phyloP scores from a whole-genome alignment of 169 alveolate species.

The Perkinsus marinus region DNA sequence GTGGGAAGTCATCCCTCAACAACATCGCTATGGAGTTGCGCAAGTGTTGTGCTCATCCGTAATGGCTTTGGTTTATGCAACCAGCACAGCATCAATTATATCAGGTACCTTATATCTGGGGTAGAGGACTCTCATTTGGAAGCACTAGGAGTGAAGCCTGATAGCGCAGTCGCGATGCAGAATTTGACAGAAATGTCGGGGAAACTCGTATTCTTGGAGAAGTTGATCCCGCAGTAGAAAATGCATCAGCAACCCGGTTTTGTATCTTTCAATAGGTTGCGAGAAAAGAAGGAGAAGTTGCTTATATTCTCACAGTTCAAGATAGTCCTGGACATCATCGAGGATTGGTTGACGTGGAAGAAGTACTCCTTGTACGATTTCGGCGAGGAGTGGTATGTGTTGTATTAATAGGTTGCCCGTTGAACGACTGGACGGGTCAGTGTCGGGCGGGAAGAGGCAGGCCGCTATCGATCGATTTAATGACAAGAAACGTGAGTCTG shows the following conservation, averaged over 20 bases:
- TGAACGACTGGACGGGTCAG: background rate
- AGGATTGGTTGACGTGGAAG: slow-evolving; percentile 52
- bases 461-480: background rate
- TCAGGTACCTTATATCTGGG: background rate
- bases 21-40: slow-evolving; percentile 77
- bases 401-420: background rate
- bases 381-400: too few species aligned
- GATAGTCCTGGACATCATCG: slow-evolving; percentile 81
- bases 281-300: slow-evolving; percentile 75
- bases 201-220: slow-evolving; percentile 77
- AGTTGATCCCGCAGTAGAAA: slow-evolving; percentile 42
- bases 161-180: background rate
- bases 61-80: slow-evolving; percentile 22
- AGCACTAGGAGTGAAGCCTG: background rate
- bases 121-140: background rate
- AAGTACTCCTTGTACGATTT: background rate
- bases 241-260: too few species aligned
- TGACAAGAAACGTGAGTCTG: background rate
- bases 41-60: slow-evolving; percentile 95
- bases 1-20: background rate
- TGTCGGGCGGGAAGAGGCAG: background rate
- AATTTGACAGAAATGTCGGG: slow-evolving; percentile 35
- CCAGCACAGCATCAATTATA: background rate
- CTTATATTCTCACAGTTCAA: slow-evolving; percentile 91
- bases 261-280: too few species aligned